Percentiles rank a stretch among this genome's conserved stretches.
These are phyloP conservation scores for Ulmus americana DNA, from an alignment of 331 rosid genomes.

Conservation along the genomic window DNA sequence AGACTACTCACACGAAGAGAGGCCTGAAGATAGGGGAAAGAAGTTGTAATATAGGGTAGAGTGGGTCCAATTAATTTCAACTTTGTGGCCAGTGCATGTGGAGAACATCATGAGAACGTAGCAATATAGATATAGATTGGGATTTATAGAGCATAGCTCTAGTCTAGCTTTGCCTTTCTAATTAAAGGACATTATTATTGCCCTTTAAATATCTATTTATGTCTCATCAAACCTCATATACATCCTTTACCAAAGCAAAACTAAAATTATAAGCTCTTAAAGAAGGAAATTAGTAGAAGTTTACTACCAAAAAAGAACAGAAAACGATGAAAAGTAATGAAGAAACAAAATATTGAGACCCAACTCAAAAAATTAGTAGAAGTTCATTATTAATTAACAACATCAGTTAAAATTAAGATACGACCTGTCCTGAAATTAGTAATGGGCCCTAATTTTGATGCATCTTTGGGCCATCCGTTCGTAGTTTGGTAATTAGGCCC, in stretches of 20 bases:
- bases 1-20: too few relatives aligned
- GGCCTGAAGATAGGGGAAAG: too few relatives aligned
- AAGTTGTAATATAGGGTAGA: conserved; percentile 1
- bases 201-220: conserved; percentile 38
- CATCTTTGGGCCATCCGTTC: too few relatives aligned
- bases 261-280: not conserved
- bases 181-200: conserved; percentile 33
- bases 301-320: not conserved
- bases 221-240: conserved; percentile 39
- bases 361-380: not conserved
- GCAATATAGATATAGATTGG: conserved; percentile 17
- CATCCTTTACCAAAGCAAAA: conserved; percentile 15
- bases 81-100: conserved; percentile 41
- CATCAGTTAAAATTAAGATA: too few relatives aligned
- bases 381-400: not conserved
- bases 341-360: not conserved
- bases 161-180: conserved; percentile 37
- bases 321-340: not conserved
- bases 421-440: too few relatives aligned
- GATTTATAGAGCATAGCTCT: conserved; percentile 23
- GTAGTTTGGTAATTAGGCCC: too few relatives aligned
- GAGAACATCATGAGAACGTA: conserved; percentile 38
- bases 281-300: not conserved
- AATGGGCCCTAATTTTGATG: too few relatives aligned
- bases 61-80: conserved; percentile 8